Base-by-base conservation (phyloP, 495 filamentous ascomycete species). In the Daldinia concentrica region DNA sequence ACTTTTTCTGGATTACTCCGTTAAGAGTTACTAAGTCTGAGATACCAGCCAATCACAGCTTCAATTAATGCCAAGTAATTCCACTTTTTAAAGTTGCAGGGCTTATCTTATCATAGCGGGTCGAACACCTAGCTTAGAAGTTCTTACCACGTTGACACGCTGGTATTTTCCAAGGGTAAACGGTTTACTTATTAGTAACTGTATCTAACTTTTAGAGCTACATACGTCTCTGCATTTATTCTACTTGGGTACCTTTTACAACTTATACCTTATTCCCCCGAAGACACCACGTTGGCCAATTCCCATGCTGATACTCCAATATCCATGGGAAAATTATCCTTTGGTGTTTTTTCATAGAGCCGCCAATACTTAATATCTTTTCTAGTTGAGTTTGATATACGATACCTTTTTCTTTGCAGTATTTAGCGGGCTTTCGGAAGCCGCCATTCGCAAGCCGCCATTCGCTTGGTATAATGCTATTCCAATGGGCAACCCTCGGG, bases 401-500 rank as follows among this genome's bases (percentile, higher is more conserved):
- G n/a, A 59, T 41, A 57, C 7, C 17, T 29, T 62, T 43, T 6
- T 29, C 17, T 19, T 27, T 2, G 22, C 17, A 27, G 11, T 37
- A 12, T 8, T 58, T 6, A 51, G 41, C 32, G 9, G 51, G 65
- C 65, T 65, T 65, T 54, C 32, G 37, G 61, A 54, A 51, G 26
- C 61, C 36, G 64, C 65, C 70, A 63, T 34, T 62, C 32, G 37
- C 64, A 54, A 51, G 26, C 61, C 36, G 64, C 65, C 70, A 63
- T 34, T 62, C 34, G 15, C 34, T 64, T 65, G 70, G 70, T 48
- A 68, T 50, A 30, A 73, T 85, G 83, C 76, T 80, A 76, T 75
- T 83, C 67, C 70, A 50, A 66, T 77, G 75, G 69, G 74, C 81
- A 64, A 75, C 79, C 50, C 64, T 84, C 51, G 68, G 81, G 75